Percentiles rank a stretch among this genome's conserved stretches.
Conservation (phyloP, 352 stramenopile genomes). For the Phytopythium boreale region DNA sequence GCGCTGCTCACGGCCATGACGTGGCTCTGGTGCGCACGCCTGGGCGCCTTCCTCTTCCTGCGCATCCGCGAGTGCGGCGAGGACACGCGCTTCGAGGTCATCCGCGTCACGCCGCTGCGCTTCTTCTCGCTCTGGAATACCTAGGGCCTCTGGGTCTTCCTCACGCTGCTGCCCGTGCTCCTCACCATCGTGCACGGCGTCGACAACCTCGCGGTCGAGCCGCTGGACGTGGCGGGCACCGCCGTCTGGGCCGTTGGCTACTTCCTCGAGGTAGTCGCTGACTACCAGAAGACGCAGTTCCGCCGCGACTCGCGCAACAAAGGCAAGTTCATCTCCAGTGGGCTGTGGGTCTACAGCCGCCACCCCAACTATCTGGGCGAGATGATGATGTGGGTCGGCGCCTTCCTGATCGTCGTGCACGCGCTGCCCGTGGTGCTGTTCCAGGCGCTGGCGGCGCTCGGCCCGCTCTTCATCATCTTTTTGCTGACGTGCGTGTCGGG, state of each 20-base stretch:
- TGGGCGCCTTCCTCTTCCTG: conserved; percentile 70
- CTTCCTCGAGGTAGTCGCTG: conserved; percentile 62
- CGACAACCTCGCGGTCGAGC: conserved; percentile 20
- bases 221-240: conserved; percentile 30
- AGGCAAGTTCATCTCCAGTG: conserved; percentile 70
- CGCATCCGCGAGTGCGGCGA: conserved; percentile 58
- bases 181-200: conserved; percentile 37
- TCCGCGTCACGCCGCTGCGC: conserved; percentile 51
- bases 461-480: conserved; percentile 68
- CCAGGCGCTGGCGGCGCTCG: conserved; percentile 39
- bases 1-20: conserved; percentile 58
- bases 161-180: conserved; percentile 64
- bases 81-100: conserved; percentile 70
- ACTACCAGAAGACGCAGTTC: conserved; percentile 84
- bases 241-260: conserved; percentile 5
- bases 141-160: conserved; percentile 74
- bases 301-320: conserved; percentile 60
- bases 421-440: conserved; percentile 32
- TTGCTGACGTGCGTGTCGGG: conserved; percentile 72
- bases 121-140: conserved; percentile 80
- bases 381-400: conserved; percentile 86
- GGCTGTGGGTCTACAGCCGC: conserved; percentile 86
- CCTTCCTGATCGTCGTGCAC: conserved; percentile 51
- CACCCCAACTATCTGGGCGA: conserved; percentile 94
- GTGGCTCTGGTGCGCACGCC: conserved; percentile 59